Conservation (phyloP, 2,329 filamentous ascomycete species). For the Tolypocladium paradoxum region DNA sequence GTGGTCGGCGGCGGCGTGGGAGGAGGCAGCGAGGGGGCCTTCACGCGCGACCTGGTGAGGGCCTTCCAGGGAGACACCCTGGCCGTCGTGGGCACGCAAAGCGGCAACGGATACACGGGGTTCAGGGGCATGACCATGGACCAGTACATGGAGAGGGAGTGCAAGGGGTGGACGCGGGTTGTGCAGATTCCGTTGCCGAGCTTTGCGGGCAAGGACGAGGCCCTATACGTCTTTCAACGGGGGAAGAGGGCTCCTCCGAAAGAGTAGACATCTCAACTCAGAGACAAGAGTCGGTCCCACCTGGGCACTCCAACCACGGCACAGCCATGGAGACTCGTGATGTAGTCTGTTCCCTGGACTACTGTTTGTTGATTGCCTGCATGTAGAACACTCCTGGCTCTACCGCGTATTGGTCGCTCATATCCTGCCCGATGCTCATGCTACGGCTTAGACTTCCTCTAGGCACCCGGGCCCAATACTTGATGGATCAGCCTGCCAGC, state of each 20-base stretch:
- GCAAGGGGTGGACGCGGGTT: slow-evolving; percentile 45
- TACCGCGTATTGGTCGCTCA: neutral
- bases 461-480: no score
- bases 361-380: no score
- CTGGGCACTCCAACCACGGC: no score
- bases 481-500: neutral
- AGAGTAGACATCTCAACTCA: neutral
- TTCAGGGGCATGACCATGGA: slow-evolving; percentile 55
- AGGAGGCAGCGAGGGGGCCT: slow-evolving; percentile 53
- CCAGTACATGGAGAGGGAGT: slow-evolving; percentile 51
- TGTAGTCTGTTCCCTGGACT: no score
- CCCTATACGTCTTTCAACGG: slow-evolving; percentile 54
- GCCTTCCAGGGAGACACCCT: slow-evolving; percentile 54
- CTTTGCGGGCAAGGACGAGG: slow-evolving; percentile 70
- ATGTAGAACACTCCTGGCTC: no score
- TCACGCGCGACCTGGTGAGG: slow-evolving; percentile 51
- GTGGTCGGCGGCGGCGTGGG: slow-evolving; percentile 55
- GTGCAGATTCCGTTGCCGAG: slow-evolving; percentile 59
- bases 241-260: slow-evolving; percentile 25
- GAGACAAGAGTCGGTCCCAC: no score
- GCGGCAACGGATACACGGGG: slow-evolving; percentile 62
- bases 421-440: no score
- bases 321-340: no score
- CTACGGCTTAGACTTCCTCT: no score
- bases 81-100: slow-evolving; percentile 66